Evolutionary conservation across 2,329 filamentous ascomycete genomes (phyloP), one percentile per base, ranked within the genome.

Genomic region (Dactylellina haptotyla): DNA sequence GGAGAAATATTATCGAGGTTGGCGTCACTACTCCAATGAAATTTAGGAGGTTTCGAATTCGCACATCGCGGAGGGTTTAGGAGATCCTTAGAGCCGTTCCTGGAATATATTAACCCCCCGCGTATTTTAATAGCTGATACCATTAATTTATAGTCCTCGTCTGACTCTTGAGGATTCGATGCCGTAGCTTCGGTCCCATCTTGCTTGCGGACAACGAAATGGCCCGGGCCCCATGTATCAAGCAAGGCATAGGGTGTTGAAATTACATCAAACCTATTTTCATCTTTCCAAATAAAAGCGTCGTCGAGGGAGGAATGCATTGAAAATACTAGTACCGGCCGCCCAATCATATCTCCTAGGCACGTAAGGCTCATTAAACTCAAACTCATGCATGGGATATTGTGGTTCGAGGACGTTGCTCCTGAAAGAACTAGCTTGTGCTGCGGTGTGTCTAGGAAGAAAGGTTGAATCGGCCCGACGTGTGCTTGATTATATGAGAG

Each of bases 201-300:
- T n/a, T n/a, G n/a, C n/a, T n/a, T n/a, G n/a, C n/a, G n/a, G n/a
- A 54, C 14, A n/a, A 65, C 8, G n/a, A 45, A 54, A 28, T 56
- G 46, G 18, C 62, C 62, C 2, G 62, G 62, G 12, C 62, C 62
- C 62, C 62, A 65, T 10, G 51, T 57, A 20, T 65, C 62, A 12
- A 65, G 51, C 25, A 65, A 14, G 28, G 57, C 51, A 9, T 57
- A 37, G 18, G 39, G 10, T 14, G 50, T 57, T 14, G 50, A 28
- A 8, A 57, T 2, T 28, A 65, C 8, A 12, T 65, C 50, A 25
- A 65, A 65, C 9, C 2, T 54, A 6, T 28, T 16, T 6, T 57
- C 25, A 4, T 28, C 41, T 3, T 39, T 5, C n/a, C 23, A 39
- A 5, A 1, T 8, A 4, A 37, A 4, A 20, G 16, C 26, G n/a